These are phyloP conservation scores for Asclepias syriaca DNA, from an alignment of 257 asterid genomes.

Conservation along the genomic window DNA sequence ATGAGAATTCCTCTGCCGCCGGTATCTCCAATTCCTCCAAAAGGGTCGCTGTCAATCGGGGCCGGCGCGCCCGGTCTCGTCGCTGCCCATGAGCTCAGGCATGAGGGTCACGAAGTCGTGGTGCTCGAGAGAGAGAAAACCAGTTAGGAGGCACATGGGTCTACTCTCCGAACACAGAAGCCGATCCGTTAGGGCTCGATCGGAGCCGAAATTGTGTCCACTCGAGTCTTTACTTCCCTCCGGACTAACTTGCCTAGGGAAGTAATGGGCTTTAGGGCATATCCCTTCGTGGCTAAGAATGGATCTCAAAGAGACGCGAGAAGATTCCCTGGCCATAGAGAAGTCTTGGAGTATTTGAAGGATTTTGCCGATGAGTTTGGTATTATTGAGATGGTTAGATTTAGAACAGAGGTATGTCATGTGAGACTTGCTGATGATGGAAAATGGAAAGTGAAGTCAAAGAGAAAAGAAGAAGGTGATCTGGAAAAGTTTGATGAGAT, in stretches of 20 bases:
- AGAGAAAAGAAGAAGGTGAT: constrained; percentile 25
- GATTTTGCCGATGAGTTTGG: constrained; percentile 65
- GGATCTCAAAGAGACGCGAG: constrained; percentile 57
- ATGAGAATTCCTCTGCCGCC: constrained; percentile 18
- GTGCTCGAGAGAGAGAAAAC: constrained; percentile 69
- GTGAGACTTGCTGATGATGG: constrained; percentile 49
- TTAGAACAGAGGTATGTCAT: constrained; percentile 60
- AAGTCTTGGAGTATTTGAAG: constrained; percentile 64
- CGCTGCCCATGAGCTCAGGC: constrained; percentile 78
- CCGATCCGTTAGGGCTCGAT: constrained; percentile 62
- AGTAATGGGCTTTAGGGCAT: constrained; percentile 73
- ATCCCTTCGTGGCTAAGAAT: constrained; percentile 52
- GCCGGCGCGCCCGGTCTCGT: constrained; percentile 93
- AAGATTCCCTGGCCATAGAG: constrained; percentile 79
- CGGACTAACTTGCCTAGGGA: constrained; percentile 88
- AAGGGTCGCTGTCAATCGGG: constrained; percentile 85
- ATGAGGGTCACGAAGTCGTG: constrained; percentile 73
- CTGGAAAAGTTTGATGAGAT: constrained; percentile 34
- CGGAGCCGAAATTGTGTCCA: constrained; percentile 50
- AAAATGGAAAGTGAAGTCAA: constrained; percentile 62
- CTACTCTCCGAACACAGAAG: constrained; percentile 56
- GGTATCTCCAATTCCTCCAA: constrained; percentile 31
- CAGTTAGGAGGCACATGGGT: constrained; percentile 86
- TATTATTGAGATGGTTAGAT: constrained; percentile 55
- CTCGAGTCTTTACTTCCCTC: constrained; percentile 79